Evolutionary conservation across 305 asterid genomes (phyloP), one percentile per base, ranked within the genome.

Genomic region (Rubia balearica): DNA sequence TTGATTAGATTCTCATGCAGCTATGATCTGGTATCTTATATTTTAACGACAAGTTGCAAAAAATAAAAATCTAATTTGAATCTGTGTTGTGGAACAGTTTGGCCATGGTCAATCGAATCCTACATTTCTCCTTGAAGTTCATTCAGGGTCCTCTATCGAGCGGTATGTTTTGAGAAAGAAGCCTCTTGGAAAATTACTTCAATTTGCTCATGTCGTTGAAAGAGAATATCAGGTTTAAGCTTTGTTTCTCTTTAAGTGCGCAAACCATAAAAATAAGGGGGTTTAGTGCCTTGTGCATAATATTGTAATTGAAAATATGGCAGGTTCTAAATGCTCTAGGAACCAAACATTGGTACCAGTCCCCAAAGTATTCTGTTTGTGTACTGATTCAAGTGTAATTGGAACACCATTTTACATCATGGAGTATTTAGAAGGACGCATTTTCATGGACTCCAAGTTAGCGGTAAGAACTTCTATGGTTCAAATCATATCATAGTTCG

Each of bases 91-190:
- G 70, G 9, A 65, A 78, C 89, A 93, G 97, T 93, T 93, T 80
- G 96, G 98, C 75, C 97, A 93, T 75, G 97, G 98, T 22, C 98
- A 93, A 70, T 93, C 97, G 30, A 93, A 93, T 79, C 98, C 98
- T 10, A 91, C 98, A 22, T 93, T 86, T 83, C 96, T 88, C 49
- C 77, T 93, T 78, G 97, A 91, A 83, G 91, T 89, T 61, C 84
- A 78, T 57, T 80, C 87, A 30, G 96, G 87, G 65, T 73, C 81
- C 68, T 57, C 80, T 10, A 77, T 80, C 79, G 88, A 86, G 84
- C 78, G 46, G 24, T 93, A 91, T 46, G 98, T 93, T 80, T 68
- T 93, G 88, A 85, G 98, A 72, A 93, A 93, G 85, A 93, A 93
- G 73, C 96, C 98, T 76, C 86, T 88, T 0, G 98, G 98, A 38